These are phyloP conservation scores for Thermothielavioides terrestris DNA, from an alignment of 495 filamentous ascomycete genomes.

Conservation along the genomic window DNA sequence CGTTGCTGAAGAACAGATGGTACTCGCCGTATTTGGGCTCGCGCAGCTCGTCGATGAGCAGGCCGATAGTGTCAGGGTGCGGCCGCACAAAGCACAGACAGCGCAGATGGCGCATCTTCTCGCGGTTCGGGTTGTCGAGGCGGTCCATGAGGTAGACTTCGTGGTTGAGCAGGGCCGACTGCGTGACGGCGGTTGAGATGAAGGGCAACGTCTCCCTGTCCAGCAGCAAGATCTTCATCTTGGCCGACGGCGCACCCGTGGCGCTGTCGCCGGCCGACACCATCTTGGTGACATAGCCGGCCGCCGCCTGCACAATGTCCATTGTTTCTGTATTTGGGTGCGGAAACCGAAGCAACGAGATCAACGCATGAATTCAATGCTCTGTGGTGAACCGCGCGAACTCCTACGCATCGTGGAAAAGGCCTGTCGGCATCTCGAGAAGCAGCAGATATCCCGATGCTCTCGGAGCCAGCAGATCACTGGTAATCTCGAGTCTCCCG, in stretches of 20 bases:
- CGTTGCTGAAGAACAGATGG: slow-evolving; percentile 92
- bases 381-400: not conserved
- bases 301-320: slow-evolving; percentile 88
- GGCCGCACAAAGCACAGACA: slow-evolving; percentile 91
- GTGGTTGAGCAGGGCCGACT: slow-evolving; percentile 91
- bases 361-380: not conserved
- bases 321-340: too few relatives aligned
- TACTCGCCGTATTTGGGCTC: slow-evolving; percentile 98
- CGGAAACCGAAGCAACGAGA: not conserved
- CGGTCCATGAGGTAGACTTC: slow-evolving; percentile 97
- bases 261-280: slow-evolving; percentile 74
- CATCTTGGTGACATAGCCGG: slow-evolving; percentile 97
- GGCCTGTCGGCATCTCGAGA: too few relatives aligned
- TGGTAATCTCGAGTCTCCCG: too few relatives aligned
- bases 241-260: slow-evolving; percentile 62
- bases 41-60: slow-evolving; percentile 88
- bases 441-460: too few relatives aligned
- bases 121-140: slow-evolving; percentile 78
- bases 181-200: slow-evolving; percentile 88
- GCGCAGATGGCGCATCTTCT: slow-evolving; percentile 95
- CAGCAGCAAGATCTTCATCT: slow-evolving; percentile 97
- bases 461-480: too few relatives aligned
- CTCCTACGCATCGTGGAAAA: not conserved
- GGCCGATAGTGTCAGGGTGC: slow-evolving; percentile 81
- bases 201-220: slow-evolving; percentile 93